Evolutionary conservation across 1,284 basidiomycete species (phyloP).

Genomic region (Cutaneotrichosporon sp.): DNA sequence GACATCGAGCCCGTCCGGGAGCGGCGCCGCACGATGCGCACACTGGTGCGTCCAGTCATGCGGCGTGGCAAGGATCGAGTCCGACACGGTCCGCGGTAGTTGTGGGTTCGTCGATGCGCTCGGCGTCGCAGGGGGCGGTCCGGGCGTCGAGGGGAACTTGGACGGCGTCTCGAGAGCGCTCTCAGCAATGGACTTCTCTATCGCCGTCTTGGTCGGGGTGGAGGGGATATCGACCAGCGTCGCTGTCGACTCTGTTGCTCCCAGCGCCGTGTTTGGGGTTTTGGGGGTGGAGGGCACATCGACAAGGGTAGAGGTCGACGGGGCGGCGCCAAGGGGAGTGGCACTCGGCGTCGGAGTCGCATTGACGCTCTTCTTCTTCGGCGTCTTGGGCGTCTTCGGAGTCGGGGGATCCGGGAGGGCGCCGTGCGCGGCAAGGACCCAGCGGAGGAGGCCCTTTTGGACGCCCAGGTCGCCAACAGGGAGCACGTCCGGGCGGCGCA

Average conservation of each 20-base stretch:
- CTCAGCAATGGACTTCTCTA: no score
- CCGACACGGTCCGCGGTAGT: conserved; percentile 11
- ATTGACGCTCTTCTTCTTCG: conserved; percentile 30
- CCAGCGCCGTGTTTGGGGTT: neutral
- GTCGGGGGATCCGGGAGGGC: conserved; percentile 23
- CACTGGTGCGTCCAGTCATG: conserved; percentile 20
- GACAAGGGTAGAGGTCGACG: no score
- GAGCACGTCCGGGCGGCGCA: conserved; percentile 73
- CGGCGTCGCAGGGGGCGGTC: conserved; percentile 14
- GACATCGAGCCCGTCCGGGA: conserved; percentile 62
- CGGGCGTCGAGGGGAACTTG: conserved; percentile 11
- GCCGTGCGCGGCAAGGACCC: conserved; percentile 64
- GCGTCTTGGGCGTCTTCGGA: conserved; percentile 49
- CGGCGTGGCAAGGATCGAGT: conserved; percentile 10
- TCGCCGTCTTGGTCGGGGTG: neutral
- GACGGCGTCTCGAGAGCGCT: conserved; percentile 5
- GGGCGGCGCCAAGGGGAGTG: neutral
- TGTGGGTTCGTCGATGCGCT: conserved; percentile 14
- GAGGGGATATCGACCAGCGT: neutral
- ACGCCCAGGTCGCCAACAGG: conserved; percentile 78
- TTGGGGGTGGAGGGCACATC: neutral
- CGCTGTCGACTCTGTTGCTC: neutral
- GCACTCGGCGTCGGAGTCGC: no score
- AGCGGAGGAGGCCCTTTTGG: conserved; percentile 69
- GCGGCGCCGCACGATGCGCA: conserved; percentile 40